Evolutionary conservation across 2,329 filamentous ascomycete genomes (phyloP), one percentile per base, ranked within the genome.

Genomic region (Mycosphaerella sp.): DNA sequence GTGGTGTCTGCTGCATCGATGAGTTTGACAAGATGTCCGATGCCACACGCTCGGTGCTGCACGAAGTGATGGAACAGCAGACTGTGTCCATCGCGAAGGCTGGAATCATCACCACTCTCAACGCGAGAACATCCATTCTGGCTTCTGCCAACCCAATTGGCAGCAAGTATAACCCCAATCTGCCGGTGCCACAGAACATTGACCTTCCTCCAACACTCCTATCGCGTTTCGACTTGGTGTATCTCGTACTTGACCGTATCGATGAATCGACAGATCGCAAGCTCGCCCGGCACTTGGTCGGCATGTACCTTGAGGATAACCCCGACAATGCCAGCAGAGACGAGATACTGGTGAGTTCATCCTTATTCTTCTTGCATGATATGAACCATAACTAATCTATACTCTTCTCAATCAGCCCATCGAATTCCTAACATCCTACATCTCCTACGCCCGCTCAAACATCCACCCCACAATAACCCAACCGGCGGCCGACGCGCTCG

Each of bases 101-200:
- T 2, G 85, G 85, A 57, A 88, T 89, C 68, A 89, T 88, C 66
- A 88, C 85, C 1, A 98, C 93, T 0, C 77, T 98, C 57, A 98
- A 98, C 68, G 93, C 93, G 26, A 81, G 93, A 67, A 97, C 93
- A 1, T 95, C 88, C 60, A 96, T 98, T 67, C 82, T 98, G 31
- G 93, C 93, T 12, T 97, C 92, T 9, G 93, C 93, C 71, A 98
- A 98, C 69, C 93, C 93, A 1, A 97, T 98, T 62, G 93, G 93
- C 65, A 95, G 89, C 74, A 91, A 95, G 69, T 98, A 98, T 76
- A 97, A 98, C 72, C 87, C 89, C 2, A 92, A 95, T 66, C 76
- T 98, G 23, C 91, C 93, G 0, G 93, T 98, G 11, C 93, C 93
- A 2, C 91, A 97, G 66, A 98, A 98, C 72, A 98, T 98, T 64